Evolutionary conservation across 108 stramenopile species (phyloP).

Genomic region (Discostella pseudostelligera): DNA sequence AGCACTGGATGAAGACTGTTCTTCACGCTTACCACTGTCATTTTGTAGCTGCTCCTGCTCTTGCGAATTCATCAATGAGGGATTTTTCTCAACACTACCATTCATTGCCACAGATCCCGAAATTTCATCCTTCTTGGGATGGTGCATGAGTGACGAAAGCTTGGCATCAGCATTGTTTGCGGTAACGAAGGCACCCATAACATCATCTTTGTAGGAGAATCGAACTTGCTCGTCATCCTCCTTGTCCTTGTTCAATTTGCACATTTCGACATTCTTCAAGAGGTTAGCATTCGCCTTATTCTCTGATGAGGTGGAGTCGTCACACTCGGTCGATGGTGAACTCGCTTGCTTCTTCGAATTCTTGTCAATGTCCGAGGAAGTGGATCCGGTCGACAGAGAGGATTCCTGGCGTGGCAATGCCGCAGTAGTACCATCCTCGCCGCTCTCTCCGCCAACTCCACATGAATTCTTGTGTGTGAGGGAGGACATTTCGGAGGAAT

Average conservation of each 20-base stretch:
- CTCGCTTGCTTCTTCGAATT: slow-evolving; percentile 22
- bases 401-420: slow-evolving; percentile 15
- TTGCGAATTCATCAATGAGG: neutral
- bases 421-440: slow-evolving; percentile 1
- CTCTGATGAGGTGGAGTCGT: slow-evolving; percentile 57
- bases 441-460: slow-evolving; percentile 1
- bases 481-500: slow-evolving; percentile 6
- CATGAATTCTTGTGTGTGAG: slow-evolving; percentile 30
- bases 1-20: slow-evolving; percentile 53
- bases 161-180: slow-evolving; percentile 84
- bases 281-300: slow-evolving; percentile 52
- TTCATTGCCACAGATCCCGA: neutral
- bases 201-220: slow-evolving; percentile 71
- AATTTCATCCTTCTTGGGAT: slow-evolving; percentile 20
- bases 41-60: neutral
- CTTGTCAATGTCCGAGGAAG: slow-evolving; percentile 6
- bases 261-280: slow-evolving; percentile 57
- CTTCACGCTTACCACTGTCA: slow-evolving; percentile 25
- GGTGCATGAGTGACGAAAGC: slow-evolving; percentile 69
- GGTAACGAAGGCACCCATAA: slow-evolving; percentile 81
- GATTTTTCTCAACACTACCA: neutral
- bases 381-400: slow-evolving; percentile 6
- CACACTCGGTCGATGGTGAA: slow-evolving; percentile 37
- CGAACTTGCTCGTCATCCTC: slow-evolving; percentile 30
- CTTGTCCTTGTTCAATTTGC: slow-evolving; percentile 50